Evolutionary conservation across 2,329 filamentous ascomycete species (phyloP).

Genomic region (Verticillium tricorpus): DNA sequence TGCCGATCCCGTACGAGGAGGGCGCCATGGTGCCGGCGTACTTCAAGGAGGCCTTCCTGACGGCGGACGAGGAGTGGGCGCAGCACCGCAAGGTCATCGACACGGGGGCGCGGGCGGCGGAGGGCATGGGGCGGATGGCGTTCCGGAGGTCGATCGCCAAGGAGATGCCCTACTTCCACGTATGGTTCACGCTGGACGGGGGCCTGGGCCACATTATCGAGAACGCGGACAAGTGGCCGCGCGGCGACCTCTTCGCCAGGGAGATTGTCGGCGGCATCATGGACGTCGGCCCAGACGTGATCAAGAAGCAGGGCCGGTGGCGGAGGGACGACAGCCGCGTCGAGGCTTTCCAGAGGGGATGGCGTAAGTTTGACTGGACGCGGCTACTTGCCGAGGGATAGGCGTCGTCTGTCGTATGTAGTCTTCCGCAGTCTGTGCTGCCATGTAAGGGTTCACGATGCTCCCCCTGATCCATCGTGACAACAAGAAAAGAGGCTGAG

Average conservation of each 20-base stretch:
- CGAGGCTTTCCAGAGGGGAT: constrained; percentile 76
- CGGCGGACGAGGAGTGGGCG: constrained; percentile 86
- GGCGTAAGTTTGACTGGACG: constrained; percentile 91
- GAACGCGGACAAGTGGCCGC: constrained; percentile 78
- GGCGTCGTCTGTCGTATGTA: not conserved
- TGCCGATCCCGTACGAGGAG: constrained; percentile 87
- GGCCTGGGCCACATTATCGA: constrained; percentile 92
- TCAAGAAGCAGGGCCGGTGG: constrained; percentile 91
- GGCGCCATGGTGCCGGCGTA: constrained; percentile 90
- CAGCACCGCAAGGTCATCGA: constrained; percentile 96
- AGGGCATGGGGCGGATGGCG: constrained; percentile 71
- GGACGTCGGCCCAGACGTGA: constrained; percentile 72
- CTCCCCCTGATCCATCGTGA: too few species aligned
- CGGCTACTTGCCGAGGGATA: constrained; percentile 44
- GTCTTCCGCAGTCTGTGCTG: too few species aligned
- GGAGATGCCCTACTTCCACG: constrained; percentile 98
- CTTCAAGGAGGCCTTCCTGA: constrained; percentile 90
- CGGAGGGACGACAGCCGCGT: constrained; percentile 62
- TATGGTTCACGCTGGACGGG: constrained; percentile 90
- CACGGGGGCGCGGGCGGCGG: constrained; percentile 61
- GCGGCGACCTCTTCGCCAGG: constrained; percentile 85
- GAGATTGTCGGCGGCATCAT: constrained; percentile 93
- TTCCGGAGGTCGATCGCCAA: constrained; percentile 82
- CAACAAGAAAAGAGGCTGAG: too few species aligned
- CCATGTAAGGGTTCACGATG: too few species aligned